These are phyloP conservation scores for Dryas integrifolia DNA, from an alignment of 331 rosid species.

Conservation along the genomic window DNA sequence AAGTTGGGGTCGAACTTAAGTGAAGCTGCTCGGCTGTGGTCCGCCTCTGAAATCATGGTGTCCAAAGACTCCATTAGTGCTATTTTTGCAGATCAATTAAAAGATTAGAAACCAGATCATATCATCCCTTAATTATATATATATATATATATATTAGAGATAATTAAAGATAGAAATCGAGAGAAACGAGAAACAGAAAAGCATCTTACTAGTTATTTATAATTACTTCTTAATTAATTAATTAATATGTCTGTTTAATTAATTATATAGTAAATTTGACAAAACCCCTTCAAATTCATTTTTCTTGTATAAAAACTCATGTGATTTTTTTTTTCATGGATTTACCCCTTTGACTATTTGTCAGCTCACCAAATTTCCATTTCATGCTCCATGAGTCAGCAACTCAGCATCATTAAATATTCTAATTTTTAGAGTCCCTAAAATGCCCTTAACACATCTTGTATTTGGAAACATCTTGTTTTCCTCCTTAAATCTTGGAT, in stretches of 20 bases:
- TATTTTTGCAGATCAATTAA: constrained; percentile 20
- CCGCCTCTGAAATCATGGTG: constrained; percentile 63
- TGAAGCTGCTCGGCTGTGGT: constrained; percentile 68
- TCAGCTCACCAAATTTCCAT: no score
- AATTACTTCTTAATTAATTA: background rate
- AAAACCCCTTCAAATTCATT: no score
- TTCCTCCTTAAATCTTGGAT: no score
- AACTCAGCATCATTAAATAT: no score
- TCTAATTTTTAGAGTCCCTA: no score
- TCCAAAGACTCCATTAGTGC: constrained; percentile 31
- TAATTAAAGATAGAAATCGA: background rate
- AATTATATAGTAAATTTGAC: background rate
- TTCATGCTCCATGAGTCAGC: no score
- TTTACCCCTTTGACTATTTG: no score
- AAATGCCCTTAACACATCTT: no score
- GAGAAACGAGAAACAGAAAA: background rate
- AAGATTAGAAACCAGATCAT: background rate
- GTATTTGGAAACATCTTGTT: no score
- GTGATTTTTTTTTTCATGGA: no score
- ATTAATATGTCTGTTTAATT: constrained; percentile 5
- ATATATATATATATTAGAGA: background rate
- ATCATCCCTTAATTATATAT: background rate
- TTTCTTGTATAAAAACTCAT: no score
- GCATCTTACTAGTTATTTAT: background rate
- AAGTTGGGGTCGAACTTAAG: constrained; percentile 49